Percentiles rank a stretch among this genome's conserved stretches.
Conservation (phyloP, 2,329 filamentous ascomycete species). For the Alternaria consortialis region DNA sequence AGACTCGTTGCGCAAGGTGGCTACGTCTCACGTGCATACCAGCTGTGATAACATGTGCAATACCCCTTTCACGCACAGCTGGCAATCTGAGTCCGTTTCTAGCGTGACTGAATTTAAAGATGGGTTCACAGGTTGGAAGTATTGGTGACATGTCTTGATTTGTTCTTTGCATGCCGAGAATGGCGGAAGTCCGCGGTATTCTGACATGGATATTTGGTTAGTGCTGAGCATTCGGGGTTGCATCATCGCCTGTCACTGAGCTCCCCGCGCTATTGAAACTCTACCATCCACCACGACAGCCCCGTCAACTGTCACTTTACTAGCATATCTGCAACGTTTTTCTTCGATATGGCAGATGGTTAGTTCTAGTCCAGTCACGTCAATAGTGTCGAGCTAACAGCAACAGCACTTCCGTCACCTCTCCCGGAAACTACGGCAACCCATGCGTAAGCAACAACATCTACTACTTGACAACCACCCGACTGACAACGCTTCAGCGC, state of each 20-base stretch:
- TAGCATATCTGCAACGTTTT: background rate
- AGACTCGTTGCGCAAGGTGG: constrained; percentile 8
- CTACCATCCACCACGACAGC: constrained; percentile 8
- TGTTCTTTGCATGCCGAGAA: background rate
- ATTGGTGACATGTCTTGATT: background rate
- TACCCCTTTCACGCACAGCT: constrained; percentile 11
- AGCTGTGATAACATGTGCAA: constrained; percentile 1
- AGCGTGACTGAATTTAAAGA: background rate
- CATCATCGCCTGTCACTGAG: background rate
- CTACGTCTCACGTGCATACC: constrained; percentile 4
- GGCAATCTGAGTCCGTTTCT: background rate
- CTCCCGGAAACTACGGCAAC: constrained; percentile 62
- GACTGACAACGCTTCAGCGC: constrained; percentile 52
- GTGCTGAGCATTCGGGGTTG: constrained; percentile 3
- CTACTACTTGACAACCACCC: background rate
- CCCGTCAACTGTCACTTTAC: background rate
- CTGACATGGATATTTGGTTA: background rate
- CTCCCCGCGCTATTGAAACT: constrained; percentile 3
- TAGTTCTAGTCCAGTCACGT: background rate
- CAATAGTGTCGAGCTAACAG: background rate
- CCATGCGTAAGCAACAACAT: constrained; percentile 52
- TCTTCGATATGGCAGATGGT: constrained; percentile 39
- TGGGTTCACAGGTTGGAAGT: too few species aligned
- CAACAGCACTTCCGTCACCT: constrained; percentile 66
- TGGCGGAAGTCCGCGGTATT: background rate